These are phyloP conservation scores for Chrysopogon serrulatus DNA, from an alignment of 176 grass and related monocot species.

Conservation along the genomic window DNA sequence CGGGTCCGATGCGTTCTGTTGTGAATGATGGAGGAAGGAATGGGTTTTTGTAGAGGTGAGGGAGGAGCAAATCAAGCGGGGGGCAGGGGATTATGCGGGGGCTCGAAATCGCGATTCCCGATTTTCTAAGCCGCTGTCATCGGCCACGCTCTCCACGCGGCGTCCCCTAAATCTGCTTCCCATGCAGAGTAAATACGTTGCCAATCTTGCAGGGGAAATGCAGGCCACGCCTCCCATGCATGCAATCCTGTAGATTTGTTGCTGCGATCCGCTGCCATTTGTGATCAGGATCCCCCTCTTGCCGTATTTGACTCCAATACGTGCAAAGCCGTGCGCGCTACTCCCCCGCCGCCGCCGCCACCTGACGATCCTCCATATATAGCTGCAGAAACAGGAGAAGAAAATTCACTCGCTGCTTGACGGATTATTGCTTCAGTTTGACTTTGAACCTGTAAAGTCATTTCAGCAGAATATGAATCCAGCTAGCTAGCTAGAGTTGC, in stretches of 20 bases:
- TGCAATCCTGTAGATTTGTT: background rate
- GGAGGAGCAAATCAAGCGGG: background rate
- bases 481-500: too few species aligned
- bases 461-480: too few species aligned
- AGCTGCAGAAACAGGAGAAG: background rate
- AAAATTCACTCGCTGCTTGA: background rate
- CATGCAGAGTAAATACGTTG: background rate
- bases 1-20: background rate
- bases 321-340: background rate
- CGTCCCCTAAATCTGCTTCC: background rate
- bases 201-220: background rate
- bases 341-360: background rate
- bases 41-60: background rate
- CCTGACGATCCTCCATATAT: background rate
- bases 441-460: too few species aligned
- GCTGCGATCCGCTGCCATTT: background rate
- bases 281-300: background rate
- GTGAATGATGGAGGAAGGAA: background rate
- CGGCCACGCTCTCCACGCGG: background rate
- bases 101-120: background rate
- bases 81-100: constrained; percentile 9
- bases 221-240: background rate
- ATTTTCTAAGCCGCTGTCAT: background rate
- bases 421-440: too few species aligned
- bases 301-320: background rate